These are phyloP conservation scores for Trypanosoma mega DNA, from an alignment of 208 protist species.

Conservation along the genomic window DNA sequence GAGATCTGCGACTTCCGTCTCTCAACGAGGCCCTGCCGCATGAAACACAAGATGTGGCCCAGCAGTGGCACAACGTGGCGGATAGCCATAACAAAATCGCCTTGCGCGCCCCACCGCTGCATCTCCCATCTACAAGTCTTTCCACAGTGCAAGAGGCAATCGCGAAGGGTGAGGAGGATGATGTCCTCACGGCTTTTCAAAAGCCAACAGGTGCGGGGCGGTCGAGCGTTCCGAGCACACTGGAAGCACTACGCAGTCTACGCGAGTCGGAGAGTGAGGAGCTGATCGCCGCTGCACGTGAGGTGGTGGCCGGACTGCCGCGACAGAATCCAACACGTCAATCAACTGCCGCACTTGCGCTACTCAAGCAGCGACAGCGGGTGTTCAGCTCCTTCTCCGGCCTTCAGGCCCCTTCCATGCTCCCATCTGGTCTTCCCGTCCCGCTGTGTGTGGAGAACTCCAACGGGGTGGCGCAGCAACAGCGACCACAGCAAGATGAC, in stretches of 20 bases:
- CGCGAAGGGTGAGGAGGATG: not conserved
- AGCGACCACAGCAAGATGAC: not conserved
- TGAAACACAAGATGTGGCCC: conserved; percentile 21
- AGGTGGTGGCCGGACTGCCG: conserved; percentile 5
- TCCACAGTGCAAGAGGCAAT: conserved; percentile 3
- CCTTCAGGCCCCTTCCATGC: not conserved
- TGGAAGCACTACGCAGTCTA: conserved; percentile 64
- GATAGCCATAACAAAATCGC: conserved; percentile 16
- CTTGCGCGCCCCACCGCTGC: not conserved
- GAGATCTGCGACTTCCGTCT: conserved; percentile 1
- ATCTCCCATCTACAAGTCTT: not conserved
- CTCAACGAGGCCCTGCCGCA: not conserved
- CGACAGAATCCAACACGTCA: conserved; percentile 15
- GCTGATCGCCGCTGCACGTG: not conserved
- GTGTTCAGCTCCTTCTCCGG: not conserved
- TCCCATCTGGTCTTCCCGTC: not conserved
- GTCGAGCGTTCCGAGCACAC: conserved; percentile 42
- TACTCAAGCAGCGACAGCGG: conserved; percentile 56
- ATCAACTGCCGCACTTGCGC: conserved; percentile 33
- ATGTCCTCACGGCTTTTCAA: conserved; percentile 22
- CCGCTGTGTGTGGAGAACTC: conserved; percentile 1
- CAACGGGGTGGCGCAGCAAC: not conserved
- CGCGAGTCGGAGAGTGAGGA: conserved; percentile 27
- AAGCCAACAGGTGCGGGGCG: not conserved
- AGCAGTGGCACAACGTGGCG: conserved; percentile 23